These are phyloP conservation scores for Agapanthus africanus DNA, from an alignment of 106 monocot species.

Conservation along the genomic window DNA sequence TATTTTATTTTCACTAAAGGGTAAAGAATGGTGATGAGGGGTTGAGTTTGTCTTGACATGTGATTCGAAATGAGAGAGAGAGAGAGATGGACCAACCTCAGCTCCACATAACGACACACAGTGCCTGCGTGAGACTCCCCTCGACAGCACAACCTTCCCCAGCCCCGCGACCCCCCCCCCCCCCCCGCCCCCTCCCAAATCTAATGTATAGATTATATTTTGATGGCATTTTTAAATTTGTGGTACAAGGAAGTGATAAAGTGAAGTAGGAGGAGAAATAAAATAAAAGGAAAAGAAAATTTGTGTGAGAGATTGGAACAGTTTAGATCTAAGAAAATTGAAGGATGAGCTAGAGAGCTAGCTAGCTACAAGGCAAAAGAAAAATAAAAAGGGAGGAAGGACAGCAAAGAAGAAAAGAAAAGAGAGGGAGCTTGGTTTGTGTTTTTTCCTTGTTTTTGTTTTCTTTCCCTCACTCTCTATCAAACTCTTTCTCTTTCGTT, in stretches of 20 bases:
- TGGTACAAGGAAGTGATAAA: too few relatives aligned
- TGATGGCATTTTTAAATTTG: too few relatives aligned
- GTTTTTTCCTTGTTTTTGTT: slow-evolving; percentile 11
- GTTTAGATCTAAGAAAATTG: background rate
- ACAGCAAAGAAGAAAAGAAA: background rate
- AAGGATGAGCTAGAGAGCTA: too few relatives aligned
- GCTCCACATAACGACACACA: background rate
- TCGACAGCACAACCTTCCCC: background rate
- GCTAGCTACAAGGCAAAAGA: too few relatives aligned
- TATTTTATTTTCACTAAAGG: background rate
- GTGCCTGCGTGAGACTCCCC: too few relatives aligned
- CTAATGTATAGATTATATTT: too few relatives aligned
- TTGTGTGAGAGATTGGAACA: background rate
- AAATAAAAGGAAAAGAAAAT: background rate
- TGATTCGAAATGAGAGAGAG: background rate
- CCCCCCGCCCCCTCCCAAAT: too few relatives aligned
- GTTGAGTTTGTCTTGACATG: background rate
- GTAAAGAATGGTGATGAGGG: background rate
- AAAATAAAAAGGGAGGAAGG: background rate
- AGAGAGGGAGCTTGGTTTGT: background rate
- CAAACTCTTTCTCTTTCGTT: too few relatives aligned
- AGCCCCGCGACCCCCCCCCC: too few relatives aligned
- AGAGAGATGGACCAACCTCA: background rate
- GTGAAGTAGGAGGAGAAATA: too few relatives aligned
- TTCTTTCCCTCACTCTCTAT: background rate